phyloP scores from a whole-genome alignment of 106 monocot species.

The Acorus calamus region DNA sequence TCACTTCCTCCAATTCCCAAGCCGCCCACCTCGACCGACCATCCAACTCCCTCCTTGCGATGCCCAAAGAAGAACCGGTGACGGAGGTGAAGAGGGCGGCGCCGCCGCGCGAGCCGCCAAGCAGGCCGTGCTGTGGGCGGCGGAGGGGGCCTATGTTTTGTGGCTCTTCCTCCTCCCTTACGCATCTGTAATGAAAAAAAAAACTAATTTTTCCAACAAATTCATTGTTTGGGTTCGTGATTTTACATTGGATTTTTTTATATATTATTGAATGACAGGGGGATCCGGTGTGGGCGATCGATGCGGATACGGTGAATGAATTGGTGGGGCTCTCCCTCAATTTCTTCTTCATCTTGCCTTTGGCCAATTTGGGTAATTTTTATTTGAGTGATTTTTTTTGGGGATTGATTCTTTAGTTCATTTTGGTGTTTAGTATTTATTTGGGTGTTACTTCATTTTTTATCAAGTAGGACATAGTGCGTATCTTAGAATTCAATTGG shows the following conservation, averaged over 20 bases:
- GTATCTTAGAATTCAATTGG: too few species aligned
- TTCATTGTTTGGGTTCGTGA: neutral
- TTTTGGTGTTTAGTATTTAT: too few species aligned
- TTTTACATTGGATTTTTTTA: neutral
- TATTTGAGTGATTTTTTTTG: neutral
- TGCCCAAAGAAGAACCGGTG: neutral
- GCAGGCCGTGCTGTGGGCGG: slow-evolving; percentile 58
- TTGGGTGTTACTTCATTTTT: too few species aligned
- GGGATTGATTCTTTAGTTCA: too few species aligned
- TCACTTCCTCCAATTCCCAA: too few species aligned
- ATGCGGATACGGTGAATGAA: slow-evolving; percentile 42
- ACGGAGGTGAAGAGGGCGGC: neutral
- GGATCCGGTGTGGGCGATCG: slow-evolving; percentile 91
- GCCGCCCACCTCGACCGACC: too few species aligned
- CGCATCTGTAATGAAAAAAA: slow-evolving; percentile 39
- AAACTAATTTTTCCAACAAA: neutral
- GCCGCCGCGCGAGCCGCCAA: neutral
- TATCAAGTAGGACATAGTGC: too few species aligned
- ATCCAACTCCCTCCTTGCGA: neutral
- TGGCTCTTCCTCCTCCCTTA: slow-evolving; percentile 94
- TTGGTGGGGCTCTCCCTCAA: slow-evolving; percentile 74
- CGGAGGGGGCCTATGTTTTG: slow-evolving; percentile 65
- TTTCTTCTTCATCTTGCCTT: slow-evolving; percentile 79
- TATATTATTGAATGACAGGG: slow-evolving; percentile 35
- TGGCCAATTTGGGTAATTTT: slow-evolving; percentile 46